Evolutionary conservation across 2,329 filamentous ascomycete genomes (phyloP).

Genomic region (Microdochium bolleyi): DNA sequence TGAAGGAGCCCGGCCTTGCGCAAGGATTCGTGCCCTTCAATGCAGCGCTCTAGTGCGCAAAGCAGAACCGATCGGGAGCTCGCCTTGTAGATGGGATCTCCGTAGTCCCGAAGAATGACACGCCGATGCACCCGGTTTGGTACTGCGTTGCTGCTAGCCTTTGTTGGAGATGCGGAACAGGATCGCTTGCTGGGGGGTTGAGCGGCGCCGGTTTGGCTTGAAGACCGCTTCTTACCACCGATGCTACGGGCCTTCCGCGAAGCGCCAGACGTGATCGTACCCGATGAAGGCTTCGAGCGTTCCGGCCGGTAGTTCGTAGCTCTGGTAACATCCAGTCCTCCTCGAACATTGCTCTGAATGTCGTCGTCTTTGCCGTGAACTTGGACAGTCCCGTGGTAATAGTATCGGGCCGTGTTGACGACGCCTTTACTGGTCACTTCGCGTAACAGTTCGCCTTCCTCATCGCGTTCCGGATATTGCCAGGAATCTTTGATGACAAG

Average conservation of each 20-base stretch:
- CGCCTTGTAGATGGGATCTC: constrained; percentile 26
- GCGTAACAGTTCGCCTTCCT: constrained; percentile 31
- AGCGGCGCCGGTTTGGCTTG: neutral
- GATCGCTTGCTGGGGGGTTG: constrained; percentile 8
- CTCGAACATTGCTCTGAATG: constrained; percentile 21
- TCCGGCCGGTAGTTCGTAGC: constrained; percentile 14
- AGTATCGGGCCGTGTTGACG: constrained; percentile 30
- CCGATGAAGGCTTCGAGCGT: neutral
- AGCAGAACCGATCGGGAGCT: constrained; percentile 23
- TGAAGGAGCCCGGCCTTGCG: constrained; percentile 23
- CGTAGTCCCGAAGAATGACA: constrained; percentile 26
- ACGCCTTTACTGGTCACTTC: constrained; percentile 26
- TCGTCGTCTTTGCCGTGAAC: constrained; percentile 24
- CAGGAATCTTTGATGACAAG: constrained; percentile 39
- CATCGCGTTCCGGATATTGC: constrained; percentile 29
- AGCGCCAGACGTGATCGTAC: constrained; percentile 1
- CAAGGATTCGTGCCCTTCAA: constrained; percentile 22
- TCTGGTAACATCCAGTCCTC: constrained; percentile 19
- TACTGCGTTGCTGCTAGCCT: constrained; percentile 1
- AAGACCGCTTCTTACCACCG: constrained; percentile 6
- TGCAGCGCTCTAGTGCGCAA: constrained; percentile 22
- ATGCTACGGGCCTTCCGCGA: constrained; percentile 3
- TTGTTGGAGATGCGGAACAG: constrained; percentile 7
- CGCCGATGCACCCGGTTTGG: constrained; percentile 28
- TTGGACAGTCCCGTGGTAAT: constrained; percentile 30